Evolutionary conservation across 2,329 filamentous ascomycete genomes (phyloP).

Genomic region (Fusarium buxicola): DNA sequence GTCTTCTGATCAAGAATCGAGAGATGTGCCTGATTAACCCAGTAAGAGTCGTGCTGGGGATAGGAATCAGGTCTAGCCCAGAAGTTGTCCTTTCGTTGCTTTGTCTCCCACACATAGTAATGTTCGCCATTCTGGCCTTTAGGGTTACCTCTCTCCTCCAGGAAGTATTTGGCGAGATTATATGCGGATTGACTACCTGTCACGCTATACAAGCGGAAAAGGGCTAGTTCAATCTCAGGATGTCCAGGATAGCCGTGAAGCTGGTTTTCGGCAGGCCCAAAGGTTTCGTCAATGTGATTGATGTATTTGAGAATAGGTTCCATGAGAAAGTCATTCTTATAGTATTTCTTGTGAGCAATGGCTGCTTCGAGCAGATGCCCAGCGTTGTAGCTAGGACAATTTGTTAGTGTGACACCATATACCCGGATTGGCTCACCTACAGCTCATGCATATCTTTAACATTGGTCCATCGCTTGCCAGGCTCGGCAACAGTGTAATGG

Average conservation of each 20-base stretch:
- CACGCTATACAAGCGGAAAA: constrained; percentile 53
- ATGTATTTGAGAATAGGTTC: constrained; percentile 67
- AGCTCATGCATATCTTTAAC: constrained; percentile 72
- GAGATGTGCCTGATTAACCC: constrained; percentile 68
- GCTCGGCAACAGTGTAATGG: constrained; percentile 70
- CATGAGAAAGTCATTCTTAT: constrained; percentile 63
- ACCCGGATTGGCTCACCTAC: constrained; percentile 47
- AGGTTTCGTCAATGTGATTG: constrained; percentile 60
- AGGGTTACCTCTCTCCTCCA: constrained; percentile 43
- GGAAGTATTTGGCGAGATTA: constrained; percentile 60
- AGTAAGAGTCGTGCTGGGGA: constrained; percentile 52
- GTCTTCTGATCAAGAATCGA: constrained; percentile 59
- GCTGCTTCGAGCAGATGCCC: constrained; percentile 72
- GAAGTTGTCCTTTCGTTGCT: constrained; percentile 59
- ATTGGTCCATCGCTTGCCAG: constrained; percentile 66
- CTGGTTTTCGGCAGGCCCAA: constrained; percentile 63
- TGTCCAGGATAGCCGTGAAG: constrained; percentile 69
- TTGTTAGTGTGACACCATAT: neutral
- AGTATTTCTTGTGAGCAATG: constrained; percentile 64
- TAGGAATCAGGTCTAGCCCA: constrained; percentile 61
- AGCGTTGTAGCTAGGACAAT: constrained; percentile 61
- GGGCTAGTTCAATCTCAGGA: constrained; percentile 60
- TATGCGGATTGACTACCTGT: constrained; percentile 53
- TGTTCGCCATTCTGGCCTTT: constrained; percentile 64
- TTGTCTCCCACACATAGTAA: constrained; percentile 69